Evolutionary conservation across 78 protist species (phyloP), one percentile per base, ranked within the genome.

Genomic region (Planoprotostelium fungivorum): DNA sequence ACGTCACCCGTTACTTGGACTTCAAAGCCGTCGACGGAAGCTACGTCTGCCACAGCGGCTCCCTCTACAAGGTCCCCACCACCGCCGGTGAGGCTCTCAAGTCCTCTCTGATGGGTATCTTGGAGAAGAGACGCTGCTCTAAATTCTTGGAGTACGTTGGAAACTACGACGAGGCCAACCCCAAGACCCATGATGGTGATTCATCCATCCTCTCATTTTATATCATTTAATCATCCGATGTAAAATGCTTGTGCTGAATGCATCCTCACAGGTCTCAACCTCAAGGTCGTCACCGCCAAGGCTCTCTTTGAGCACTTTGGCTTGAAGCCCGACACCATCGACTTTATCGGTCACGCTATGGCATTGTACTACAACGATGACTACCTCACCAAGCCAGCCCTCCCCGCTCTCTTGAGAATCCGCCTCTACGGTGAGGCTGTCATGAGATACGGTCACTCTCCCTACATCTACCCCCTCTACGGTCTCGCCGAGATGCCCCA

Each of bases 391-490:
- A 28, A 37, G 84, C 98, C 99, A 1, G 97, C 97, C 31, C 1
- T 84, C 36, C 97, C 88, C 63, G 84, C 97, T 36, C 23, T 98
- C 36, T 85, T 87, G 38, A 39, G 96, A 36, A 87, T 98, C 90
- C 86, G 91, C 93, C 96, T 98, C 35, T 99, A 98, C 95, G 88
- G 87, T 38, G 92, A 93, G 34, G 97, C 99, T 25, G 90, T 99
- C 35, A 88, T 89, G 29, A 91, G 95, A 73, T 94, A 94, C 96
- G 84, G 88, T 29, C 92, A 94, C 84, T 96, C 99, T 51, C 99
- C 99, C 86, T 99, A 97, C 96, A 95, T 99, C 87, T 99, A 99
- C 93, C 99, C 99, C 35, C 88, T 95, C 38, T 99, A 98, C 92
- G 99, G 99, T 87, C 94, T 98, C 29, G 99, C 98, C 38, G 99